These are phyloP conservation scores for Coemansia sp. DNA, from an alignment of 192 early-diverging fungal genomes.

Conservation along the genomic window DNA sequence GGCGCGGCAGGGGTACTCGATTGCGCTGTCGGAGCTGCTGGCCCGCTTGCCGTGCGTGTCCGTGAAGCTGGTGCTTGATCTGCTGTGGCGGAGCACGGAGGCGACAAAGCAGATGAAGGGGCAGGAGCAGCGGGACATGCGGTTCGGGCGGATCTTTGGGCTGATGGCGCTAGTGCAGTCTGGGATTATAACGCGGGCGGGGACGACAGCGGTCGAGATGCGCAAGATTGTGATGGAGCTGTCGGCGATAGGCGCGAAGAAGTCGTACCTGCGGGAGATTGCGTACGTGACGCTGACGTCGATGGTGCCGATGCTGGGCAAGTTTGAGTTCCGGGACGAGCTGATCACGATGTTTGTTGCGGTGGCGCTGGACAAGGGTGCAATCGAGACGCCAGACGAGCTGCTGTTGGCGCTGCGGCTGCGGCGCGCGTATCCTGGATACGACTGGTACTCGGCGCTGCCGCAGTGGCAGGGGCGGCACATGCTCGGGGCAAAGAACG, in stretches of 20 bases:
- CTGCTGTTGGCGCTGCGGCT: constrained; percentile 41
- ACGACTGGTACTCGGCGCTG: constrained; percentile 45
- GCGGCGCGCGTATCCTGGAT: constrained; percentile 27
- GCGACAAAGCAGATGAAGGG: constrained; percentile 65
- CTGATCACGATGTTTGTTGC: constrained; percentile 40
- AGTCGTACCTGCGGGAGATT: constrained; percentile 79
- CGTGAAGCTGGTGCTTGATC: constrained; percentile 63
- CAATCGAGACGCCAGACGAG: constrained; percentile 50
- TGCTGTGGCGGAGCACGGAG: constrained; percentile 65
- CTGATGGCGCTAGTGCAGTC: constrained; percentile 78
- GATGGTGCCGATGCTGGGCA: constrained; percentile 39
- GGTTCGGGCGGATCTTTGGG: constrained; percentile 92
- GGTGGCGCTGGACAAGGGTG: constrained; percentile 45
- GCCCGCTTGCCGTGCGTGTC: constrained; percentile 50
- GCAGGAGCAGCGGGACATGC: constrained; percentile 86
- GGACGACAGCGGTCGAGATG: constrained; percentile 69
- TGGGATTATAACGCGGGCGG: constrained; percentile 63
- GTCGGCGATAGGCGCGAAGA: constrained; percentile 64
- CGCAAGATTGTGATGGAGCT: constrained; percentile 68
- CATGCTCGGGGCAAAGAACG: constrained; percentile 36
- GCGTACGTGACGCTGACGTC: constrained; percentile 66
- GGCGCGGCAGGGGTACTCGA: constrained; percentile 92
- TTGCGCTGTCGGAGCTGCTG: constrained; percentile 86
- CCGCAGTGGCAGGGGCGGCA: constrained; percentile 46
- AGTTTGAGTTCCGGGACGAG: constrained; percentile 19